Base-by-base conservation (phyloP, 441 rosid genomes). In the Breynia disticha region DNA sequence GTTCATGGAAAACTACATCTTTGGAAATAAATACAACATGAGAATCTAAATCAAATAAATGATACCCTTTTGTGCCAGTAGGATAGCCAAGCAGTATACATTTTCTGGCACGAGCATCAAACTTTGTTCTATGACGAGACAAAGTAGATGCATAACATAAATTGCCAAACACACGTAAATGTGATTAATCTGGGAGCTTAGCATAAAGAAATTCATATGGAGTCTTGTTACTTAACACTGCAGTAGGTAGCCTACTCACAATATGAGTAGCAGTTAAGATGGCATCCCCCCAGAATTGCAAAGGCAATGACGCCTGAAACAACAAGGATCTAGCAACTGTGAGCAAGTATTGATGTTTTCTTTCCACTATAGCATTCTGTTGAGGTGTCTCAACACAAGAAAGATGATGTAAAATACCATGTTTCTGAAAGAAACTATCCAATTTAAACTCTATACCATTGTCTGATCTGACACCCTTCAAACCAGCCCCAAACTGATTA, bases 1-100 rank as follows among this genome's bases (percentile, higher is more conserved):
- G 10, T 4, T 55, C 59, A 55, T 55, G 15, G 17, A 55, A 55
- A 1, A 3, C 0, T 6, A 55, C 50, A 55, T 55, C 59, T 16
- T 19, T 43, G 8, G 59, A 55, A 8, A n/a, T 5, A 43, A 55
- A 55, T 7, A 44, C 15, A 13, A 17, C 3, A 5, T 43, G 8
- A 2, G 38, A 5, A 0, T 20, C 14, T 7, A 44, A 6, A 43
- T 55, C 59, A 22, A 19, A 55, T n/a, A 44, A 11, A 4, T 43
- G 20, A 15, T 19, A 55, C 1, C 39, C 59, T 16, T 55, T 55
- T 1, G 14, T 20, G 4, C 18, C 38, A 1, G 8, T 0, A 19
- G 59, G 37, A 43, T 19, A 45, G 1, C 59, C 49, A 11, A 54
- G 8, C 32, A 41, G 21, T 13, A 39, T 32, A 14, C 56, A 52